A percentile compares a stretch with the other conserved stretches of the same genome.
These are phyloP conservation scores for Aureobasidium zeae DNA, from an alignment of 2,329 filamentous ascomycete genomes.

Conservation along the genomic window DNA sequence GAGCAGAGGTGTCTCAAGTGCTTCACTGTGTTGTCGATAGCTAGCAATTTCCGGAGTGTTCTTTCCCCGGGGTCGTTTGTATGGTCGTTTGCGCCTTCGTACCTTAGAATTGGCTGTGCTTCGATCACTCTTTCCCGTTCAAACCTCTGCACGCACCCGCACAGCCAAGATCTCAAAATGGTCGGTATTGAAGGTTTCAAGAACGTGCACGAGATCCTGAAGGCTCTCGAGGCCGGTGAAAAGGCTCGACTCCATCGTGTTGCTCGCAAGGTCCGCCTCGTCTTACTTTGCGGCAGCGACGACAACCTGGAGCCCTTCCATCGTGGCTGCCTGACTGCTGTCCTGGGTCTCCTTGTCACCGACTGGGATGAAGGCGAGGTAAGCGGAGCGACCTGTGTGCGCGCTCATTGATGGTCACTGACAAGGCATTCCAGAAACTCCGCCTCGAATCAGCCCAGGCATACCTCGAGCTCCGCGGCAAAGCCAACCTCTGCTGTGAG, in stretches of 20 bases:
- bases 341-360: slow-evolving; percentile 1
- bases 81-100: background rate
- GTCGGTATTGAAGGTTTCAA: slow-evolving; percentile 5
- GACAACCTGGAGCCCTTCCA: background rate
- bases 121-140: background rate
- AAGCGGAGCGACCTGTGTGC: no score
- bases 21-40: no score
- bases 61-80: background rate
- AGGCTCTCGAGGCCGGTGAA: background rate
- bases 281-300: slow-evolving; percentile 4
- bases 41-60: background rate
- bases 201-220: slow-evolving; percentile 5
- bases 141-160: background rate
- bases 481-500: slow-evolving; percentile 1
- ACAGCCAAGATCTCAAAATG: background rate
- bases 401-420: no score
- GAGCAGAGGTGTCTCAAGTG: no score
- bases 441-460: slow-evolving; percentile 4
- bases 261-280: slow-evolving; percentile 11
- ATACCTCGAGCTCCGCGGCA: slow-evolving; percentile 7
- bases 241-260: slow-evolving; percentile 1
- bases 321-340: background rate
- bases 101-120: no score
- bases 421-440: background rate
- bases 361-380: slow-evolving; percentile 8